Conservation (phyloP, 148 eudicot species). For the Polygonum maritimum region DNA sequence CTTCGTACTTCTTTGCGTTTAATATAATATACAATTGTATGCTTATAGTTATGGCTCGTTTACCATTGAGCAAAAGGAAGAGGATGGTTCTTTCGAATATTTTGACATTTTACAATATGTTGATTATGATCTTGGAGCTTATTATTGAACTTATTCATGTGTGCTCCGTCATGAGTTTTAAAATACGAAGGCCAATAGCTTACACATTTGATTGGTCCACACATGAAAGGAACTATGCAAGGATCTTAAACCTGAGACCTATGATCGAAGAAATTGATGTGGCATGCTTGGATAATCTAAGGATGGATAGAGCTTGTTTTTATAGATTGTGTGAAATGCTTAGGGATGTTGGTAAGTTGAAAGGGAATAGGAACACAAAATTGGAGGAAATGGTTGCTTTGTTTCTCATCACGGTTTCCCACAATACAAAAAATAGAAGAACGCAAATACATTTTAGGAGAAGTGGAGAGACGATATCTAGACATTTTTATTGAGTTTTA, state of each 20-base stretch:
- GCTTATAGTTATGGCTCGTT: neutral
- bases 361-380: too few species aligned
- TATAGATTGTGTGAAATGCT: neutral
- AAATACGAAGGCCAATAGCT: neutral
- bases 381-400: too few species aligned
- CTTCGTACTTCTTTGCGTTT: too few species aligned
- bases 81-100: neutral
- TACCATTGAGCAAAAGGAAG: neutral
- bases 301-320: neutral
- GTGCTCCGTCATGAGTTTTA: neutral
- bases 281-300: neutral
- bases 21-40: neutral
- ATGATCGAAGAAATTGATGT: neutral
- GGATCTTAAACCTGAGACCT: neutral
- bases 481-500: too few species aligned
- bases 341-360: neutral
- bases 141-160: neutral
- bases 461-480: too few species aligned
- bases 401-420: too few species aligned
- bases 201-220: neutral
- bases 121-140: neutral
- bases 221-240: neutral
- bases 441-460: too few species aligned
- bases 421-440: too few species aligned
- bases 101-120: neutral